Conservation (phyloP, 345 rosid species). For the Ceriops decandra region DNA sequence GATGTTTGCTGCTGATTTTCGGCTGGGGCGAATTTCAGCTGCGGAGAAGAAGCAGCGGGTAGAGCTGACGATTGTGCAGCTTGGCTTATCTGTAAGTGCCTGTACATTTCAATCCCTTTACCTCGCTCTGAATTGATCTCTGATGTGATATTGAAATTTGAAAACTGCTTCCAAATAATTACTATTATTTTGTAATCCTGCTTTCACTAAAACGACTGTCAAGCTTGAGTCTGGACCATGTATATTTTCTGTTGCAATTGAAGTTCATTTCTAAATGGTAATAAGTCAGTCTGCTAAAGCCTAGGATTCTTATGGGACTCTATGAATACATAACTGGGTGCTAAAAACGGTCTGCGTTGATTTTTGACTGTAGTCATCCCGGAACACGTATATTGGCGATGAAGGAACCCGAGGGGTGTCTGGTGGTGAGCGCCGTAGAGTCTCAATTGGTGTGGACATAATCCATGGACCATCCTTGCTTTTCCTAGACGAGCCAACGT, state of each 20-base stretch:
- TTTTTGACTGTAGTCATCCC: constrained; percentile 9
- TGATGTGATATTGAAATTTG: too few relatives aligned
- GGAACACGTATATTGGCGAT: constrained; percentile 30
- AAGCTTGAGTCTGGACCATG: too few relatives aligned
- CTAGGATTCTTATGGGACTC: too few relatives aligned
- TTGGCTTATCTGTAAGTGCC: background rate
- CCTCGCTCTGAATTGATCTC: background rate
- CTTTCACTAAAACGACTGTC: too few relatives aligned
- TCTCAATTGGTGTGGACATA: constrained; percentile 62
- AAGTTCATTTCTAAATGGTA: too few relatives aligned
- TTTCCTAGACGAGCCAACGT: constrained; percentile 73
- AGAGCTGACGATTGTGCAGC: background rate
- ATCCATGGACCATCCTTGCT: constrained; percentile 60
- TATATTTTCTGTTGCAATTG: too few relatives aligned
- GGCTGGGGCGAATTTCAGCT: constrained; percentile 41
- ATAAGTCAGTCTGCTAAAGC: too few relatives aligned
- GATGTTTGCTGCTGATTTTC: constrained; percentile 67
- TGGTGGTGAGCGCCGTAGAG: constrained; percentile 60
- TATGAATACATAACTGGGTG: too few relatives aligned
- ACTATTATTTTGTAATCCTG: too few relatives aligned
- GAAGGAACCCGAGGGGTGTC: constrained; percentile 45
- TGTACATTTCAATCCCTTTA: background rate
- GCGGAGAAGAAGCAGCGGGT: background rate
- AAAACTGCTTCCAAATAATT: too few relatives aligned
- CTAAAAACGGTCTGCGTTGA: too few relatives aligned